phyloP scores from a whole-genome alignment of 129 eudicot species.

The Erigeron canadensis region DNA sequence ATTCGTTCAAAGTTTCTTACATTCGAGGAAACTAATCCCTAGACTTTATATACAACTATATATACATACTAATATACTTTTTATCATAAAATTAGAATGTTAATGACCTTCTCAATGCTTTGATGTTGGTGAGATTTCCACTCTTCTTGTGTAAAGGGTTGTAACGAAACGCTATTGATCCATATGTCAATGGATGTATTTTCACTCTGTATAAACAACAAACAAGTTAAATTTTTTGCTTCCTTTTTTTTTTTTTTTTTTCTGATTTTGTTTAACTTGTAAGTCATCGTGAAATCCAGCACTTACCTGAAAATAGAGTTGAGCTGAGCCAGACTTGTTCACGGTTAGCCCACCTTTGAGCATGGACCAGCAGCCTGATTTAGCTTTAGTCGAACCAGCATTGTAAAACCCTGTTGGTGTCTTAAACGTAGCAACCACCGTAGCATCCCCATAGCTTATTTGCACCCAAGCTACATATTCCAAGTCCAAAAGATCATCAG shows the following conservation, averaged over 20 bases:
- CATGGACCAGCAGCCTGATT: conserved; percentile 75
- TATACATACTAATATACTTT: no score
- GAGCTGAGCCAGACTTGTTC: conserved; percentile 39
- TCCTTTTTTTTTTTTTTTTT: background rate
- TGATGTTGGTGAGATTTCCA: conserved; percentile 66
- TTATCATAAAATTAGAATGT: no score
- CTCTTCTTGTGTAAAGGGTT: conserved; percentile 64
- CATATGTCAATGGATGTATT: conserved; percentile 47
- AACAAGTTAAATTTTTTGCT: background rate
- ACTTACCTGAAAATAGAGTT: conserved; percentile 55
- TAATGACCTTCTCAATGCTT: conserved; percentile 56
- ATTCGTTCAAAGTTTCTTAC: background rate
- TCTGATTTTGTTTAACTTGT: background rate
- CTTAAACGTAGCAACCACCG: conserved; percentile 52
- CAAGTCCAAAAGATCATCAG: background rate
- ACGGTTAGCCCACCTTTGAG: conserved; percentile 67
- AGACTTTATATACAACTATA: no score
- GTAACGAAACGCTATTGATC: conserved; percentile 63
- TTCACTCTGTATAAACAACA: conserved; percentile 36
- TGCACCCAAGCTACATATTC: conserved; percentile 64
- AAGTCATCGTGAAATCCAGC: background rate
- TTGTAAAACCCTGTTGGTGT: conserved; percentile 30
- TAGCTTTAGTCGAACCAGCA: conserved; percentile 53
- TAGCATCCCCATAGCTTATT: conserved; percentile 44
- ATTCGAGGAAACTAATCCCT: no score